Percentiles rank a stretch among this genome's conserved stretches.
Evolutionary conservation across 371 early-diverging fungal species (phyloP).

Genomic region (Conidiobolus incongruus): DNA sequence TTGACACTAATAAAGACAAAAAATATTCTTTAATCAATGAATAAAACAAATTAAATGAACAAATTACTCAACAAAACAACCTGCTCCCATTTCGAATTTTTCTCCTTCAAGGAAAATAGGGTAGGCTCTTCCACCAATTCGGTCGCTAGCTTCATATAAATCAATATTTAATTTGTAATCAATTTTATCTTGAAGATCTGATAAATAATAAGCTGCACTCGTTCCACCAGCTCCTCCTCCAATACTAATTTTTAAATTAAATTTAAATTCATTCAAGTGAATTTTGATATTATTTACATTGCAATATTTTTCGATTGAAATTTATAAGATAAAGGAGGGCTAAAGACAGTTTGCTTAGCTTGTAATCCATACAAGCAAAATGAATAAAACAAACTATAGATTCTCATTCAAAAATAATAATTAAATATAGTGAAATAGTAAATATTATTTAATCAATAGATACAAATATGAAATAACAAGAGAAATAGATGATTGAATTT

Average conservation of each 20-base stretch:
- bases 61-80: constrained; percentile 1
- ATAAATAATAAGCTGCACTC: background rate
- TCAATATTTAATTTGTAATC: background rate
- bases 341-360: too few relatives aligned
- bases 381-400: too few relatives aligned
- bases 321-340: background rate
- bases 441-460: too few relatives aligned
- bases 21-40: background rate
- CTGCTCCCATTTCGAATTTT: constrained; percentile 1
- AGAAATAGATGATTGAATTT: too few relatives aligned
- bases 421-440: too few relatives aligned
- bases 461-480: too few relatives aligned
- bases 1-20: background rate
- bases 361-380: too few relatives aligned
- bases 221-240: constrained; percentile 2
- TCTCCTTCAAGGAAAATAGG: background rate
- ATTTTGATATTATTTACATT: too few relatives aligned
- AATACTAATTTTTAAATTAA: too few relatives aligned
- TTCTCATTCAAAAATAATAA: too few relatives aligned
- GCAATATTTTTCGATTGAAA: background rate
- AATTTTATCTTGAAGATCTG: background rate
- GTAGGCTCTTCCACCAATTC: background rate
- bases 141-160: background rate
- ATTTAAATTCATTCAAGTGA: too few relatives aligned
- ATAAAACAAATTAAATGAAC: background rate